Evolutionary conservation across 306 rosid species (phyloP), one percentile per base, ranked within the genome.

Genomic region (Alnus glutinosa): DNA sequence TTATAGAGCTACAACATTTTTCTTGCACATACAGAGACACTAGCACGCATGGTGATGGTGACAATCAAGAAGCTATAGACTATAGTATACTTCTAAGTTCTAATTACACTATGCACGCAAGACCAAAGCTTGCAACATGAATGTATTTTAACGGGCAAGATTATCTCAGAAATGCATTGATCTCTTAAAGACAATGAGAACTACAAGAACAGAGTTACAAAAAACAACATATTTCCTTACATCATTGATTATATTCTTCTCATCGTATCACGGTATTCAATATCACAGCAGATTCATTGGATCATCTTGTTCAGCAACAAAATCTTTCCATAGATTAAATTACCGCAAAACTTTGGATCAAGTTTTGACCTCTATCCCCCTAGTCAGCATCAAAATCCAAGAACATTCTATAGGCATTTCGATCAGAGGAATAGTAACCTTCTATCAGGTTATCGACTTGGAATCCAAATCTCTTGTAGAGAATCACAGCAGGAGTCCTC

Each of bases 331-430:
- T 32, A 30, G 32, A 62, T 2, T 12, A 62, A 63, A 63, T 34
- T 30, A 5, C 9, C 11, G 46, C 50, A 14, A 18, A 42, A 67
- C 48, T 18, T 39, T 18, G 72, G 50, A 67, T 47, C 72, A 39
- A 44, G 16, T 42, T 67, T 67, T 14, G 61, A 54, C 47, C 75
- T 67, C 55, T 9, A 64, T 80, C 68, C 8, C 36, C 59, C 61
- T 78, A 87, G 55, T 42, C 78, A 67, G 84, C 55, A 77, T 87
- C 88, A 28, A 88, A 87, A 61, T 94, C 98, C 79, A 90, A 78
- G 88, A 83, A 91, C 94, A 92, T 91, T 79, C 97, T 88, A 75
- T 89, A 90, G 36, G 97, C 97, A 88, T 83, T 75, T 86, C 98
- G 85, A 80, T 92, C 92, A 1, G 86, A 70, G 3, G 97, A 88